Percentiles rank a stretch among this genome's conserved stretches.
phyloP scores from a whole-genome alignment of 2,329 filamentous ascomycete species.

The Furcasterigmium sp. region DNA sequence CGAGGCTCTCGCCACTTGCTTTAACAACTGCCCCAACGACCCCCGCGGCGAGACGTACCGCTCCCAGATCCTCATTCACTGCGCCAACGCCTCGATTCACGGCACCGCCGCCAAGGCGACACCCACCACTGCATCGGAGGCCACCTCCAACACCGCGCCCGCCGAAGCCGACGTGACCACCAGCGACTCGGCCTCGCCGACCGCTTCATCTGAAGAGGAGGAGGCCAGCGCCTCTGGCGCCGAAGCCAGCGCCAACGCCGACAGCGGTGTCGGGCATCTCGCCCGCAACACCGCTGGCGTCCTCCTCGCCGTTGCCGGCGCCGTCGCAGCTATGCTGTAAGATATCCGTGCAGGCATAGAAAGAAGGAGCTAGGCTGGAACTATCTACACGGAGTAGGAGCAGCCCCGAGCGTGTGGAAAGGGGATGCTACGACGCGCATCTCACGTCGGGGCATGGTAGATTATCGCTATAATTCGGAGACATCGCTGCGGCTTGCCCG shows the following conservation, averaged over 20 bases:
- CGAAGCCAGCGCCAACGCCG: slow-evolving; percentile 13
- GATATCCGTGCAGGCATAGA: too few species aligned
- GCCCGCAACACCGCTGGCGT: slow-evolving; percentile 25
- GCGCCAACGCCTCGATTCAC: slow-evolving; percentile 39
- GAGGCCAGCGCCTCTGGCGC: slow-evolving; percentile 12
- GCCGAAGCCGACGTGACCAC: slow-evolving; percentile 14
- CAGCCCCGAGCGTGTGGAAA: too few species aligned
- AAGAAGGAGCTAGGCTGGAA: too few species aligned
- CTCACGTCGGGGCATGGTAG: too few species aligned
- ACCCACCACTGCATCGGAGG: slow-evolving; percentile 15
- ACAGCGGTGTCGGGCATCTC: slow-evolving; percentile 21
- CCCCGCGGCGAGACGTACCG: slow-evolving; percentile 24
- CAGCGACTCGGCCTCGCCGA: too few species aligned
- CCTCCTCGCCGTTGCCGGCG: slow-evolving; percentile 30
- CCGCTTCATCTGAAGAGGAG: slow-evolving; percentile 3
- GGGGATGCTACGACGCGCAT: too few species aligned
- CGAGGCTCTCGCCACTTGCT: slow-evolving; percentile 43
- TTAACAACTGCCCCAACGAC: slow-evolving; percentile 52
- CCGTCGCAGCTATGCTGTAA: slow-evolving; percentile 31
- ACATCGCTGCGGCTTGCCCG: too few species aligned
- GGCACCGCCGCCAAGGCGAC: slow-evolving; percentile 22
- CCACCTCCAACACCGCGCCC: slow-evolving; percentile 15
- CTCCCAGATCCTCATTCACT: slow-evolving; percentile 36
- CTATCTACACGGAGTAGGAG: too few species aligned
- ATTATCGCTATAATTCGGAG: too few species aligned